A percentile compares a stretch with the other conserved stretches of the same genome.
Evolutionary conservation across 257 asterid species (phyloP).

Genomic region (Asclepias syriaca): DNA sequence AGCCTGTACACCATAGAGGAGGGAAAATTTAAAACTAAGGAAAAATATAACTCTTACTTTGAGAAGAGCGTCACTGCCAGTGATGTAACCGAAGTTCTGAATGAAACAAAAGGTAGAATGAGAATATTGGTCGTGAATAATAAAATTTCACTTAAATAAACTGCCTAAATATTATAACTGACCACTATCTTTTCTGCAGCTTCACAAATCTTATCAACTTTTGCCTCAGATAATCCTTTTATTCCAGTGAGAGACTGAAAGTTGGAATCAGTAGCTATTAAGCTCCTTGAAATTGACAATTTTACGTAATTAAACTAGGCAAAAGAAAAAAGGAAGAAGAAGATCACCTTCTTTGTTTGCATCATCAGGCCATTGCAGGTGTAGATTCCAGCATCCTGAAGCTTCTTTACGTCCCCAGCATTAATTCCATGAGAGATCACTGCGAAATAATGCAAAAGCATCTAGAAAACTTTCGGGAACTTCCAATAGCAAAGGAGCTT

Average conservation of each 20-base stretch:
- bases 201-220: constrained; percentile 96
- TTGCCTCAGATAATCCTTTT: constrained; percentile 97
- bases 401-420: constrained; percentile 98
- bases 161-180: constrained; percentile 17
- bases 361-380: constrained; percentile 97
- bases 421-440: constrained; percentile 95
- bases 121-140: neutral
- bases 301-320: neutral
- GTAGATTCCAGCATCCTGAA: constrained; percentile 95
- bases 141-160: neutral
- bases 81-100: constrained; percentile 89
- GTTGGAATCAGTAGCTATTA: neutral
- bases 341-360: constrained; percentile 90
- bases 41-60: constrained; percentile 42
- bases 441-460: constrained; percentile 24
- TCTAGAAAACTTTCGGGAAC: neutral
- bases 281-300: neutral
- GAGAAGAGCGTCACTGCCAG: constrained; percentile 96
- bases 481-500: neutral
- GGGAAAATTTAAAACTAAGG: constrained; percentile 14
- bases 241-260: constrained; percentile 81
- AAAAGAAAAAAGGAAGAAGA: neutral
- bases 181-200: constrained; percentile 99
- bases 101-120: constrained; percentile 9
- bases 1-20: neutral